Base-by-base conservation (phyloP, 257 asterid genomes). In the Fraxinus excelsior region DNA sequence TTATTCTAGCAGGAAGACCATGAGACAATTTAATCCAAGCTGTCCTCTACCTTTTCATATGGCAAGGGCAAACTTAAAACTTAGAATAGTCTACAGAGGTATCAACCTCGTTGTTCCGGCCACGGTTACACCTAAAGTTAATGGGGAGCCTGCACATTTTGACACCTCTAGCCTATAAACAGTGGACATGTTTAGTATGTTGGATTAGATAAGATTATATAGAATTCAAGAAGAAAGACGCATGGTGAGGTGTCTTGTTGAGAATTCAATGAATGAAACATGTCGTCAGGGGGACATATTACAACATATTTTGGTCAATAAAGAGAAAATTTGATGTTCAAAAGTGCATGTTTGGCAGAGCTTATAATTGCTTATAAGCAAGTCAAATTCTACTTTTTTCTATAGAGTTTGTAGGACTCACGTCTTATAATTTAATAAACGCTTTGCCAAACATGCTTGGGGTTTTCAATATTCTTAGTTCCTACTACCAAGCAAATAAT, bases 391-490 rank as follows among this genome's bases (percentile, higher is more conserved):
- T 42, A 42, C 12, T 42, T 42, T 12, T 42, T 12, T 42, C 18
- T 14, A 11, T 42, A 42, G 4, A 42, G 3, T 11, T 42, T 42
- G 5, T 7, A 11, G 18, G 51, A 42, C 51, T 42, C 18, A 12
- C 16, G 0, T 42, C 51, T 2, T 42, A 42, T 42, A 42, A 2
- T 42, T 18, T 42, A 42, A 4, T 51, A 51, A 14, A 18, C 0
- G 9, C 25, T 51, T 51, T 74, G 83, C 74, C 68, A 51, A 42
- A 42, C 51, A 42, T 42, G 51, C 18, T 81, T 79, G 73, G 53
- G 78, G 71, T 71, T 67, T 74, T 56, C 81, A 80, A 84, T 88
- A 88, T 86, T 86, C 92, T 84, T 71, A 21, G 71, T 78, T 58
- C 74, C 85, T 51, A 78, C 80, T 46, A 46, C 78, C 80, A 86